phyloP scores from a whole-genome alignment of 2,329 filamentous ascomycete species.

The Iodosphaeria phyllophila region DNA sequence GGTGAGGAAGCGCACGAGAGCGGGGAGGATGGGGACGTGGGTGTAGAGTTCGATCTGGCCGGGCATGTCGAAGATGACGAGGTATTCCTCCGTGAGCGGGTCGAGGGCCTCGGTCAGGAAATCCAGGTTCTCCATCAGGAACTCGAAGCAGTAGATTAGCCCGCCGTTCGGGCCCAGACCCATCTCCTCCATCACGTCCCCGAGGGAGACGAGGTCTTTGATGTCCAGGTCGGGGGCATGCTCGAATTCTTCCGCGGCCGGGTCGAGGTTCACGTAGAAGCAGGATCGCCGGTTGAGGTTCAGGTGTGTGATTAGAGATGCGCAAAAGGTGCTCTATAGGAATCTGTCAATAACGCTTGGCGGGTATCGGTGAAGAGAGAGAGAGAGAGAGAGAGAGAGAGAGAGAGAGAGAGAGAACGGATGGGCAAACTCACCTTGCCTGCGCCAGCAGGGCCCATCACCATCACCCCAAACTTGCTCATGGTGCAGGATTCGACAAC shows the following conservation, averaged over 20 bases:
- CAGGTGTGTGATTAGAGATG: slow-evolving; percentile 80
- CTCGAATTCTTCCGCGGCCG: slow-evolving; percentile 80
- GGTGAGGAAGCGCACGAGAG: slow-evolving; percentile 65
- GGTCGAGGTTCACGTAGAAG: slow-evolving; percentile 97
- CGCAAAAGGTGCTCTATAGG: slow-evolving; percentile 73
- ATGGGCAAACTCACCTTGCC: slow-evolving; percentile 48
- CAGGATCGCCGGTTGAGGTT: slow-evolving; percentile 79
- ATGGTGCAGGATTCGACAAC: slow-evolving; percentile 33
- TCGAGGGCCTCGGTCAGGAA: slow-evolving; percentile 50
- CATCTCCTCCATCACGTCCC: slow-evolving; percentile 62
- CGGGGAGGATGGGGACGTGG: slow-evolving; percentile 80
- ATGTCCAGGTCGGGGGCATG: slow-evolving; percentile 77
- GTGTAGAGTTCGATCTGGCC: slow-evolving; percentile 98
- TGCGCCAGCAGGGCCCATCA: slow-evolving; percentile 91
- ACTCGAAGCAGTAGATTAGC: slow-evolving; percentile 58
- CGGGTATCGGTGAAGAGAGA: neutral
- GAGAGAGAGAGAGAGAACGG: slow-evolving; percentile 1
- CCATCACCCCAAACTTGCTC: slow-evolving; percentile 87
- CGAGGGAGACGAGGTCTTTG: slow-evolving; percentile 72
- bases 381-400: slow-evolving; percentile 6
- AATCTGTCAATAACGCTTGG: neutral
- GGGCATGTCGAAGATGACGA: slow-evolving; percentile 97
- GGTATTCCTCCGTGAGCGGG: slow-evolving; percentile 79
- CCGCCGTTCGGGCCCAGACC: slow-evolving; percentile 53
- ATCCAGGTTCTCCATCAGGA: slow-evolving; percentile 60